These are phyloP conservation scores for Leccinum pachyderme DNA, from an alignment of 1,284 basidiomycete species.

Conservation along the genomic window DNA sequence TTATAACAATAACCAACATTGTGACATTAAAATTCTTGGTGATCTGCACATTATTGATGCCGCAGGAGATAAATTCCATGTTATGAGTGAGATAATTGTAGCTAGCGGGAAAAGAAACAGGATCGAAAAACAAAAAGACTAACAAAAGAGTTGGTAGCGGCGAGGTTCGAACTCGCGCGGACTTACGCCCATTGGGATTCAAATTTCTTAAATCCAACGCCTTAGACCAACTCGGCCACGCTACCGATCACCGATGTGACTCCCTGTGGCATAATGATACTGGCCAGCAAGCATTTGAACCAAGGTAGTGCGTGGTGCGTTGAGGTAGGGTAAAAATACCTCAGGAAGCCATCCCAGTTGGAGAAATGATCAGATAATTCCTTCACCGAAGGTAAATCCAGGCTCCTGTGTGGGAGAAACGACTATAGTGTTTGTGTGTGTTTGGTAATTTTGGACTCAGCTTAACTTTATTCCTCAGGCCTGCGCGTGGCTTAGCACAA, in stretches of 20 bases:
- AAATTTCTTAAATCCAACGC: constrained; percentile 76
- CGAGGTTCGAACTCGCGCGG: constrained; percentile 85
- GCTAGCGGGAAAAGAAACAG: too few species aligned
- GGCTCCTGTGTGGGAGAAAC: too few species aligned
- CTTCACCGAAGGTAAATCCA: too few species aligned
- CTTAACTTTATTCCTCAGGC: too few species aligned
- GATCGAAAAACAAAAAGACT: background rate
- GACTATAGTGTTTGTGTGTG: too few species aligned
- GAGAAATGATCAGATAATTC: background rate
- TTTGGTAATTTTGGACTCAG: too few species aligned
- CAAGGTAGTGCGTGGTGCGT: background rate
- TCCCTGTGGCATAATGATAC: background rate
- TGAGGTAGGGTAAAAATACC: background rate
- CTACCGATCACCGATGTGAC: constrained; percentile 43
- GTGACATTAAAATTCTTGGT: background rate
- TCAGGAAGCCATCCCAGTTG: background rate
- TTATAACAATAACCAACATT: background rate
- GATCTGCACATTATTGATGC: background rate
- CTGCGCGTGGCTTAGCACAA: too few species aligned
- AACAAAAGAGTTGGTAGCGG: constrained; percentile 55
- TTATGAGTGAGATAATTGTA: background rate
- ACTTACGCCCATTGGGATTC: constrained; percentile 74
- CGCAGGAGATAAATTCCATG: background rate
- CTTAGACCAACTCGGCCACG: constrained; percentile 81
- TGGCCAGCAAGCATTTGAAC: background rate